phyloP scores from a whole-genome alignment of 352 stramenopile species.

The Elongisporangium undulatum region DNA sequence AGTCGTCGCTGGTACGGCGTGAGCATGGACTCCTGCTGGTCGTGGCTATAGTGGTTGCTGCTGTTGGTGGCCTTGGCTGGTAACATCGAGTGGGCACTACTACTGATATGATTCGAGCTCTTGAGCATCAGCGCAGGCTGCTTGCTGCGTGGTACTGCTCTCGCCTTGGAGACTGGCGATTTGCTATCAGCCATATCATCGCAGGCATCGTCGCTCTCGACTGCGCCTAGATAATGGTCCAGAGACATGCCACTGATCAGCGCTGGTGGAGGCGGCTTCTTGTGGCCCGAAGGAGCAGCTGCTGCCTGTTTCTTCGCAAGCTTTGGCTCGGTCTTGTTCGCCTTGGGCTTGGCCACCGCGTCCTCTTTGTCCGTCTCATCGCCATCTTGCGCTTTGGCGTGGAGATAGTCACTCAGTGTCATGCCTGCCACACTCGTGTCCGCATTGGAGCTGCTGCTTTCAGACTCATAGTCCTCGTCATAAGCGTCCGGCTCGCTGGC shows the following conservation, averaged over 20 bases:
- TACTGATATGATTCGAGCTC: slow-evolving; percentile 2
- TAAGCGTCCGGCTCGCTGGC: slow-evolving; percentile 17
- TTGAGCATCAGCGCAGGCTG: slow-evolving; percentile 2
- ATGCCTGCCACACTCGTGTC: slow-evolving; percentile 34
- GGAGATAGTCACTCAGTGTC: slow-evolving; percentile 59
- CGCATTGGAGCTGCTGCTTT: slow-evolving; percentile 12
- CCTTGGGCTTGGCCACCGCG: too few species aligned
- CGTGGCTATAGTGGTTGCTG: slow-evolving; percentile 1
- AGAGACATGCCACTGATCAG: slow-evolving; percentile 60
- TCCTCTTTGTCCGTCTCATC: neutral
- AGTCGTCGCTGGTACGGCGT: slow-evolving; percentile 46
- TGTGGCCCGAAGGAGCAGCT: neutral
- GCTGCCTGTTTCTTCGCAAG: slow-evolving; percentile 4
- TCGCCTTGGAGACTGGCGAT: slow-evolving; percentile 30
- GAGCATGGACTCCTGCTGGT: slow-evolving; percentile 18
- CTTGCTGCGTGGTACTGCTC: slow-evolving; percentile 21
- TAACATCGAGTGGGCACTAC: too few species aligned
- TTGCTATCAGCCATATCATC: slow-evolving; percentile 13
- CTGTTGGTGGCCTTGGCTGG: too few species aligned
- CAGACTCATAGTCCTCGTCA: slow-evolving; percentile 45
- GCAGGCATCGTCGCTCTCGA: neutral
- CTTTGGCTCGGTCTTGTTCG: too few species aligned
- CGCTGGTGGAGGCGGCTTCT: slow-evolving; percentile 10
- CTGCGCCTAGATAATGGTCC: slow-evolving; percentile 53
- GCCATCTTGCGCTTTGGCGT: slow-evolving; percentile 16